phyloP scores from a whole-genome alignment of 805 yeast species.

The Schwanniomyces pseudopolymorphus region DNA sequence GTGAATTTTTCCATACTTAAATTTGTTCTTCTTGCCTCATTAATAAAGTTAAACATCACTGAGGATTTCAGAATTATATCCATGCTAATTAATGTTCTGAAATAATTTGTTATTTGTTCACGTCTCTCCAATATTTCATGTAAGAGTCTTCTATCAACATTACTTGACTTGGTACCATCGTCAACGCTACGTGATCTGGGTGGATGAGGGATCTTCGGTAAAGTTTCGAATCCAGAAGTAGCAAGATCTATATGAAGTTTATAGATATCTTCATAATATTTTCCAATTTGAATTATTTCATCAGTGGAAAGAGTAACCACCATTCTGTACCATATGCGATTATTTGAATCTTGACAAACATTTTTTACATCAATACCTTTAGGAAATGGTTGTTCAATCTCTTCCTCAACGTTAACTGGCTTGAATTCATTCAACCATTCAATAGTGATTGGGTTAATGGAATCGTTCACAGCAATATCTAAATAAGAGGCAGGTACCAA shows the following conservation, averaged over 20 bases:
- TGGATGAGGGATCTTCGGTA: constrained; percentile 35
- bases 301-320: constrained; percentile 18
- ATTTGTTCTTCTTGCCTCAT: neutral
- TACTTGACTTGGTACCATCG: neutral
- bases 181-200: constrained; percentile 8
- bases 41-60: constrained; percentile 10
- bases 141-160: constrained; percentile 13
- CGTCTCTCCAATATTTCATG: constrained; percentile 19
- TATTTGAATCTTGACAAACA: constrained; percentile 23
- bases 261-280: constrained; percentile 37
- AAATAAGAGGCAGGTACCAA: constrained; percentile 41
- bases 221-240: constrained; percentile 3
- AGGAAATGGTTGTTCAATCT: constrained; percentile 13
- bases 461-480: constrained; percentile 39
- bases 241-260: constrained; percentile 23
- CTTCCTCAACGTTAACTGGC: neutral
- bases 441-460: constrained; percentile 26
- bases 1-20: neutral
- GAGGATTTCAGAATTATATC: constrained; percentile 10
- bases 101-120: constrained; percentile 23
- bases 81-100: constrained; percentile 17
- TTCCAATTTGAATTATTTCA: constrained; percentile 22
- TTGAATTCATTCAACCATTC: constrained; percentile 29
- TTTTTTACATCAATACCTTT: constrained; percentile 4
- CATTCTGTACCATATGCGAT: constrained; percentile 34